phyloP scores from a whole-genome alignment of 306 rosid species.

The Vigna trinervia region DNA sequence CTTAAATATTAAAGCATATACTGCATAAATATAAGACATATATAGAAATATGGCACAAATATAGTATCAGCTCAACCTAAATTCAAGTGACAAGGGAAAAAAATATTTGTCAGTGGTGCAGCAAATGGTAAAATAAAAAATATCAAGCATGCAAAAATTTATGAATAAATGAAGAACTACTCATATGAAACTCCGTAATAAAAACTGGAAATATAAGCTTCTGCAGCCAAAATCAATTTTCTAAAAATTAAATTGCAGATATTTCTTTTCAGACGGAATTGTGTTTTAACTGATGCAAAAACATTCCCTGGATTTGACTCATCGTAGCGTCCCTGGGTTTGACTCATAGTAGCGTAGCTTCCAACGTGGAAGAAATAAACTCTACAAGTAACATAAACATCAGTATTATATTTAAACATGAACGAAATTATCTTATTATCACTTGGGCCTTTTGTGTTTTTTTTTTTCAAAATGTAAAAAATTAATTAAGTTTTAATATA shows the following conservation, averaged over 20 bases:
- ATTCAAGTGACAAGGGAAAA: slow-evolving; percentile 12
- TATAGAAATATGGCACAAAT: slow-evolving; percentile 29
- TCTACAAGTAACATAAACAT: neutral
- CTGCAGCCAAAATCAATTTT: slow-evolving; percentile 1
- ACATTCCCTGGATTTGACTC: neutral
- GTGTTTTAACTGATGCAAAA: neutral
- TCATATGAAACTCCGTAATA: slow-evolving; percentile 1
- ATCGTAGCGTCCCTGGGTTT: neutral
- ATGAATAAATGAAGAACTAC: slow-evolving; percentile 4
- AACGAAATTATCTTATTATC: neutral
- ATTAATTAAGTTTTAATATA: neutral
- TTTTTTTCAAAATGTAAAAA: neutral
- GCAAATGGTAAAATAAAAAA: slow-evolving; percentile 20
- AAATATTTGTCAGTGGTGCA: neutral
- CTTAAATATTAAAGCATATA: slow-evolving; percentile 20
- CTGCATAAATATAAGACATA: slow-evolving; percentile 12
- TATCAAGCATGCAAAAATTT: slow-evolving; percentile 33
- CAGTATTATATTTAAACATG: neutral
- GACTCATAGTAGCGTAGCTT: slow-evolving; percentile 10
- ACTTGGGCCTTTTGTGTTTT: neutral
- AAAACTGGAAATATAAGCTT: neutral
- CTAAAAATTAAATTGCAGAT: neutral
- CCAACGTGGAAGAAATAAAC: neutral
- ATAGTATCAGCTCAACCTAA: slow-evolving; percentile 21
- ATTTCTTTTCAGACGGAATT: neutral